A percentile compares a stretch with the other conserved stretches of the same genome.
Evolutionary conservation across 345 rosid species (phyloP).

Genomic region (Punica granatum): DNA sequence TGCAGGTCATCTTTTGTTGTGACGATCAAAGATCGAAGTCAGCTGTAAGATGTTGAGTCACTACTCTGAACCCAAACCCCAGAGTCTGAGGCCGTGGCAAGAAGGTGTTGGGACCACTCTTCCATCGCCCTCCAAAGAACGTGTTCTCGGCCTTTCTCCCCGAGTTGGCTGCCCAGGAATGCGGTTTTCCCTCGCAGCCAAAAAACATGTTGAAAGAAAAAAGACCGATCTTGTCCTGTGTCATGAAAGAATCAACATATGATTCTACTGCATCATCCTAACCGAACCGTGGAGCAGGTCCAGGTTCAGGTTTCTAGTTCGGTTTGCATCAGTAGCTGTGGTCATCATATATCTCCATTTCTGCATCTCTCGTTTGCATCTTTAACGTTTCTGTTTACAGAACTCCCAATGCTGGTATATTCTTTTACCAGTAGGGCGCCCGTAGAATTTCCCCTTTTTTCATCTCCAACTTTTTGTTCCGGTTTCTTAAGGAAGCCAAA

Average conservation of each 20-base stretch:
- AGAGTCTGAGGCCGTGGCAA: conserved; percentile 7
- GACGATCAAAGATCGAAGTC: conserved; percentile 5
- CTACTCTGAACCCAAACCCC: conserved; percentile 10
- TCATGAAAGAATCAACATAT: conserved; percentile 13
- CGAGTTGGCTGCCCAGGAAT: conserved; percentile 4
- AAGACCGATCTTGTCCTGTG: conserved; percentile 3
- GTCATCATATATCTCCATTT: background rate
- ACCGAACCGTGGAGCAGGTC: conserved; percentile 1
- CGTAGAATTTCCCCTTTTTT: background rate
- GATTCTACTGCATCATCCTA: conserved; percentile 9
- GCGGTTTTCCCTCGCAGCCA: conserved; percentile 7
- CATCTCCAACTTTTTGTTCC: background rate
- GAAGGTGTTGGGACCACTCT: conserved; percentile 10
- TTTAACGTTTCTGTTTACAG: background rate
- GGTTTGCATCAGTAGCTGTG: background rate
- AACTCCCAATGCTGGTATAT: background rate
- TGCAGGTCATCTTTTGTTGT: conserved; percentile 17
- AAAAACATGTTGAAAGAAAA: background rate
- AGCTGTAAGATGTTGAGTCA: conserved; percentile 17
- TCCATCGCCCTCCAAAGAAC: conserved; percentile 5
- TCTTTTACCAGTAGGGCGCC: background rate
- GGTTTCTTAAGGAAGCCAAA: background rate
- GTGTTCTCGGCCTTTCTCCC: conserved; percentile 7
- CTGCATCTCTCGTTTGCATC: conserved; percentile 2
- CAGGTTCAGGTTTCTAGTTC: conserved; percentile 6